These are phyloP conservation scores for Manihot esculenta DNA, from an alignment of 441 rosid genomes.

Conservation along the genomic window DNA sequence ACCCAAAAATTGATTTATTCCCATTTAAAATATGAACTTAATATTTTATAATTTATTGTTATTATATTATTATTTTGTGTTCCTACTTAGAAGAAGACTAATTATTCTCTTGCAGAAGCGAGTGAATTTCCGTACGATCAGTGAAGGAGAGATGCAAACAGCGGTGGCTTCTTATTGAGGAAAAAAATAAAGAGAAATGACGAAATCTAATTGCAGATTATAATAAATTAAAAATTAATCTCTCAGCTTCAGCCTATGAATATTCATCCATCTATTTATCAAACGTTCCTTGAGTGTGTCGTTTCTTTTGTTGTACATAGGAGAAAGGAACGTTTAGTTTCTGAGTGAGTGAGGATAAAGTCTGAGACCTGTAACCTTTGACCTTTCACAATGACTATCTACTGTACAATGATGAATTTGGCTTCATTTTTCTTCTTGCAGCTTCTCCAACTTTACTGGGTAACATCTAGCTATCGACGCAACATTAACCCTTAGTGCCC, in stretches of 20 bases:
- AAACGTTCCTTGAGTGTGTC: neutral
- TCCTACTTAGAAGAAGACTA: too few species aligned
- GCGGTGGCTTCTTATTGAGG: slow-evolving; percentile 48
- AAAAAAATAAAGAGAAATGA: neutral
- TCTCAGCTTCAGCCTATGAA: slow-evolving; percentile 14
- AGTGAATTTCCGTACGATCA: slow-evolving; percentile 67
- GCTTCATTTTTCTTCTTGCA: too few species aligned
- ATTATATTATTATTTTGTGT: too few species aligned
- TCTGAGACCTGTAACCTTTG: slow-evolving; percentile 19
- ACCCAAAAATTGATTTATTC: too few species aligned
- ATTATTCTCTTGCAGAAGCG: slow-evolving; percentile 55
- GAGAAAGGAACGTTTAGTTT: neutral
- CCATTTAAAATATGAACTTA: too few species aligned
- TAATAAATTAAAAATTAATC: neutral
- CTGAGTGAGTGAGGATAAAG: neutral
- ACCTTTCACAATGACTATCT: neutral
- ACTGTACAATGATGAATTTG: neutral
- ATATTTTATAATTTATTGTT: too few species aligned
- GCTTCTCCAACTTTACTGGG: too few species aligned
- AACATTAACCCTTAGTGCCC: too few species aligned
- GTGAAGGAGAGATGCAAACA: slow-evolving; percentile 59
- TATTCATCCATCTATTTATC: neutral
- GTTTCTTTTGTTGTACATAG: slow-evolving; percentile 19
- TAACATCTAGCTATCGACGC: too few species aligned
- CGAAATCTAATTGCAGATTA: neutral